Evolutionary conservation across 2,329 filamentous ascomycete genomes (phyloP).

Genomic region (Trichoderma pleuroti): DNA sequence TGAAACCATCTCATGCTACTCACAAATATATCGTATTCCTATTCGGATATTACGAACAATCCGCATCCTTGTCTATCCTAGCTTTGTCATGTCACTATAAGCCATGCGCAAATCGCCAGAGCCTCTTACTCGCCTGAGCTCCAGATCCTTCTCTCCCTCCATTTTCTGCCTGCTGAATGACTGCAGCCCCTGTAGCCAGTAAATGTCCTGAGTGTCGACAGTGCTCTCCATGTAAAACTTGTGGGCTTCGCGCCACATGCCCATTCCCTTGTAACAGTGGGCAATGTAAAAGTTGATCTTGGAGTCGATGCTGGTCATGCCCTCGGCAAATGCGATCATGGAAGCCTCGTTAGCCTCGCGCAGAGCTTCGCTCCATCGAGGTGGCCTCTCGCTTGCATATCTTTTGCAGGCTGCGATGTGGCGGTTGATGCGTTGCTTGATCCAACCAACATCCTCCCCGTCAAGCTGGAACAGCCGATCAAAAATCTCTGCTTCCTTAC

Average conservation of each 20-base stretch:
- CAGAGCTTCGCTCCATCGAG: neutral
- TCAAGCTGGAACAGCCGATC: neutral
- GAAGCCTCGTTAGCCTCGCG: neutral
- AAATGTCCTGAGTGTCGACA: neutral
- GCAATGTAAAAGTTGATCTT: slow-evolving; percentile 17
- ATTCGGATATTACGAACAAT: neutral
- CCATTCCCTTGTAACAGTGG: slow-evolving; percentile 2
- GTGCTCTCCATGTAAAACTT: neutral
- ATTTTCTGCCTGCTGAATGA: neutral
- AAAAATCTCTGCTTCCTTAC: neutral
- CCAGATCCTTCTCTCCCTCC: neutral
- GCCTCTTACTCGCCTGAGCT: neutral
- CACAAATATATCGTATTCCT: neutral
- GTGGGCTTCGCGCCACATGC: neutral
- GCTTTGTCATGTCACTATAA: neutral
- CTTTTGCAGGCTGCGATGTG: neutral
- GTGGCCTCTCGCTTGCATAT: neutral
- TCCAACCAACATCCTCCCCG: neutral
- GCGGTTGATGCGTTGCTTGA: neutral
- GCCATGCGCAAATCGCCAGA: neutral
- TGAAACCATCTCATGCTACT: neutral
- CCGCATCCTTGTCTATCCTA: neutral
- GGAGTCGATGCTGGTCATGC: neutral
- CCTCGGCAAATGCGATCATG: neutral
- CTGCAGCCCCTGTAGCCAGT: neutral